Percentiles rank a stretch among this genome's conserved stretches.
phyloP scores from a whole-genome alignment of 441 rosid genomes.

The Lepidium campestre region DNA sequence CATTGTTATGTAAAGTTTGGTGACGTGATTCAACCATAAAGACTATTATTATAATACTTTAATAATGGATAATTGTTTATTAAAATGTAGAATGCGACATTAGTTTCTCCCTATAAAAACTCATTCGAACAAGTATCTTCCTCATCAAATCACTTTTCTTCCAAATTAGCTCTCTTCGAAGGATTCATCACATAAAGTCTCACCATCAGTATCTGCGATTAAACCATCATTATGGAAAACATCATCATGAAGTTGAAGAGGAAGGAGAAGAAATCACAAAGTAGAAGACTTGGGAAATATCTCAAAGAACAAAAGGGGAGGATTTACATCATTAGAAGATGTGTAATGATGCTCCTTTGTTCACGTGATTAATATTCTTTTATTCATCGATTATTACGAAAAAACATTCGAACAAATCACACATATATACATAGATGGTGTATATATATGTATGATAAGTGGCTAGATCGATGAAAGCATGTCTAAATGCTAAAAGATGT shows the following conservation, averaged over 20 bases:
- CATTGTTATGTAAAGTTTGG: constrained; percentile 23
- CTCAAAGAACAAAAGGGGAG: constrained; percentile 28
- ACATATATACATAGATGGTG: not conserved
- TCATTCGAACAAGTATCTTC: constrained; percentile 12
- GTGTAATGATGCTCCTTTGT: constrained; percentile 28
- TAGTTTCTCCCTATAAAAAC: constrained; percentile 14
- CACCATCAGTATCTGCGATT: not conserved
- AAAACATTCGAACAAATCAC: not conserved
- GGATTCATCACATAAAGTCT: not conserved
- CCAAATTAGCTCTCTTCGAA: not conserved
- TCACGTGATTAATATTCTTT: constrained; percentile 24
- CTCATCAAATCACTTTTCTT: constrained; percentile 3
- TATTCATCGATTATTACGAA: not conserved
- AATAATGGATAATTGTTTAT: not conserved
- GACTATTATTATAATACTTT: not conserved
- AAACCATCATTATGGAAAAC: constrained; percentile 15
- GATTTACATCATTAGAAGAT: constrained; percentile 32
- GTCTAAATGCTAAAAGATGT: not conserved
- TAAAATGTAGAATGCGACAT: not conserved
- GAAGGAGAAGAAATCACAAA: constrained; percentile 27
- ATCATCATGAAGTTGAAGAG: constrained; percentile 24
- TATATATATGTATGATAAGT: not conserved
- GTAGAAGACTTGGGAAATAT: constrained; percentile 29
- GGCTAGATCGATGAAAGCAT: not conserved
- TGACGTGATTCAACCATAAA: constrained; percentile 15